phyloP scores from a whole-genome alignment of 2,329 filamentous ascomycete species.

The Microdochium bolleyi region DNA sequence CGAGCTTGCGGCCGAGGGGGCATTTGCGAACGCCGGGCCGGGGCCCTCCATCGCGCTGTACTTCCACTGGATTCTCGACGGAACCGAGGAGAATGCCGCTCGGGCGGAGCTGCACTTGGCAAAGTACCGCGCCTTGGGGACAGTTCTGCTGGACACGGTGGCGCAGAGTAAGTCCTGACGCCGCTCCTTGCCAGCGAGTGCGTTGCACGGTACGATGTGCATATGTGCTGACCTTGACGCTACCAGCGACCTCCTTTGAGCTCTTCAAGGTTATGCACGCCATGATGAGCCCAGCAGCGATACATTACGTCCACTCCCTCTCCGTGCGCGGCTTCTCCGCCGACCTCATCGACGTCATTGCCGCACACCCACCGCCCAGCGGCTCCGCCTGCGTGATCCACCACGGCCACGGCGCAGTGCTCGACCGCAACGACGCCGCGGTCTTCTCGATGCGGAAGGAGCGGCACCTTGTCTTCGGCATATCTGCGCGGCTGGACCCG shows the following conservation, averaged over 20 bases:
- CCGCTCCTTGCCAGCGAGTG: neutral
- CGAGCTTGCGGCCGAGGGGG: conserved; percentile 2
- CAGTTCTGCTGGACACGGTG: neutral
- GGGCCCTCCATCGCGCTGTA: neutral
- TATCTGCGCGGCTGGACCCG: neutral
- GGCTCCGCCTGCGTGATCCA: neutral
- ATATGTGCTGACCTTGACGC: neutral
- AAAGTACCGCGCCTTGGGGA: neutral
- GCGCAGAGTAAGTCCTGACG: neutral
- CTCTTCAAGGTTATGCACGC: neutral
- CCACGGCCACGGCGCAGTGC: neutral
- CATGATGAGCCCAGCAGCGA: neutral
- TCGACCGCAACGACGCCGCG: neutral
- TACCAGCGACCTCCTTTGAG: neutral
- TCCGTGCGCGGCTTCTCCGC: neutral
- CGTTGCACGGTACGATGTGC: too few species aligned
- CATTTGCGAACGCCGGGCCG: neutral
- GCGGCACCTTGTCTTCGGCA: neutral
- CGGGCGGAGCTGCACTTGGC: neutral
- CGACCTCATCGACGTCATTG: neutral
- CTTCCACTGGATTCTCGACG: neutral
- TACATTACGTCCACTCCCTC: neutral
- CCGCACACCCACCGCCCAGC: neutral
- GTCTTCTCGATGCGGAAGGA: neutral
- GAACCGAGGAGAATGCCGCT: neutral